Base-by-base conservation (phyloP, 306 rosid species). In the Dryas octopetala region DNA sequence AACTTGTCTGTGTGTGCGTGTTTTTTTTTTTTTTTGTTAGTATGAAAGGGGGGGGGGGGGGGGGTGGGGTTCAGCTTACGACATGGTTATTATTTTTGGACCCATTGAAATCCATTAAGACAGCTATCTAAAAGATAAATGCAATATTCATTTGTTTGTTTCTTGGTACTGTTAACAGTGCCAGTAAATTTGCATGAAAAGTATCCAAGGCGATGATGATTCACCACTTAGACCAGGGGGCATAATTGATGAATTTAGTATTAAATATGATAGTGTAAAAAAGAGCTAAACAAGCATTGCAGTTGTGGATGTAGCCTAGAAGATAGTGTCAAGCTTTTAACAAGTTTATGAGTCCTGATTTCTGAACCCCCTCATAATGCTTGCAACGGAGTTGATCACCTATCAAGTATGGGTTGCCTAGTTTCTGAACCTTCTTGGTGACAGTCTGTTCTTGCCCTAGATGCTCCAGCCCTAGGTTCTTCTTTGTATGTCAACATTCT, bases 301-400 rank as follows among this genome's bases (percentile, higher is more conserved):
- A n/a, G 6, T 19, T 57, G 40, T 61, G 44, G 40, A 26, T 2
- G 44, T 32, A 61, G 43, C 5, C 9, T 61, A 0, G 2, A 15
- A 28, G 48, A 38, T 62, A 70, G 51, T 17, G 50, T 70, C 41
- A 43, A 41, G 64, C 74, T 70, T 40, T 13, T 23, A 52, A 11
- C 40, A 17, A 65, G 52, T 9, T 9, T 44, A 1, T 10, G 16
- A 44, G 16, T 65, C 12, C 19, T 16, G 14, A 17, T 52, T 53
- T 16, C 60, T 9, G 14, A 38, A 28, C 49, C 16, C 65, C 15
- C 32, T 69, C 10, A 7, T 32, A 51, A 9, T 51, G 32, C 46
- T 17, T 53, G 23, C 32, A 40, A 32, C n/a, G 44, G 70, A 46
- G 49, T 68, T 68, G 28, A 32, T 53, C 5, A n/a, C 50, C 2